Evolutionary conservation across 2,329 filamentous ascomycete genomes (phyloP).

Genomic region (Dendryphion nanum): DNA sequence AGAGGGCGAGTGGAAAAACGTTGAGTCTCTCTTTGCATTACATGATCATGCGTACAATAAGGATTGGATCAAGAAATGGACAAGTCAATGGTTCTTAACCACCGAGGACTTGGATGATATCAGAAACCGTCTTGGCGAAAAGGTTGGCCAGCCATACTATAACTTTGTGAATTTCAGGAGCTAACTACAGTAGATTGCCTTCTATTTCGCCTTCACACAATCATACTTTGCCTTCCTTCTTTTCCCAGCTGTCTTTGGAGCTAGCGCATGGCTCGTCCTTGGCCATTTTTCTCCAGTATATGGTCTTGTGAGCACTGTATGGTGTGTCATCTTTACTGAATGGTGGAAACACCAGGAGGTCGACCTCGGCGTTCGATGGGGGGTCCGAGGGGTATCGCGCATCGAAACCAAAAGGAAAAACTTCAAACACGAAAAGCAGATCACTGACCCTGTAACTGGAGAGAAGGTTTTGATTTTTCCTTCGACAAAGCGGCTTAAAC

Average conservation of each 20-base stretch:
- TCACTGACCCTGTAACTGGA: slow-evolving; percentile 77
- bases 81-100: slow-evolving; percentile 45
- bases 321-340: slow-evolving; percentile 85
- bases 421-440: slow-evolving; percentile 76
- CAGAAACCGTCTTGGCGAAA: slow-evolving; percentile 50
- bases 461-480: slow-evolving; percentile 76
- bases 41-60: slow-evolving; percentile 54
- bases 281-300: slow-evolving; percentile 83
- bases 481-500: slow-evolving; percentile 68
- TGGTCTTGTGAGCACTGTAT: slow-evolving; percentile 74
- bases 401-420: slow-evolving; percentile 76
- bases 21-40: slow-evolving; percentile 50
- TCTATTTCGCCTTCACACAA: slow-evolving; percentile 94
- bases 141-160: no score
- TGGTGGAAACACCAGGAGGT: slow-evolving; percentile 94
- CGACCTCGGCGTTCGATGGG: slow-evolving; percentile 85
- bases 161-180: no score
- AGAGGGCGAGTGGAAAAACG: slow-evolving; percentile 50
- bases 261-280: slow-evolving; percentile 75
- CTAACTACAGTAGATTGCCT: slow-evolving; percentile 63
- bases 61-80: slow-evolving; percentile 55
- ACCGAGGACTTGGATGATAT: slow-evolving; percentile 52
- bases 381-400: slow-evolving; percentile 76
- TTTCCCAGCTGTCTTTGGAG: slow-evolving; percentile 77
- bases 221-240: slow-evolving; percentile 83